Percentiles rank a stretch among this genome's conserved stretches.
These are phyloP conservation scores for Prosopis cineraria DNA, from an alignment of 306 rosid species.

Conservation along the genomic window DNA sequence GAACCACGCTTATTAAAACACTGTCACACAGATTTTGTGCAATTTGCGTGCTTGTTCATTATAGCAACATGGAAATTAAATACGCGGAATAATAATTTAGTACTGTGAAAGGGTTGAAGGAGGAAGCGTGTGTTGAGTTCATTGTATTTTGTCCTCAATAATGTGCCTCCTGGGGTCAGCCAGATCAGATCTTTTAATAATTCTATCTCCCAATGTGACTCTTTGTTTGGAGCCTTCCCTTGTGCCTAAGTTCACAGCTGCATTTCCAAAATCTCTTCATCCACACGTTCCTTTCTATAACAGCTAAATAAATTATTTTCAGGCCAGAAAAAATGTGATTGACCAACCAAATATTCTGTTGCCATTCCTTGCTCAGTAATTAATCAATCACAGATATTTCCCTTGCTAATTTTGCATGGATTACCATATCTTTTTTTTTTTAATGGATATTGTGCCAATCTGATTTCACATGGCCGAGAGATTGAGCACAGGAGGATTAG, in stretches of 20 bases:
- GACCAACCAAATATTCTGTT: too few species aligned
- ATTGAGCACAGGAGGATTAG: too few species aligned
- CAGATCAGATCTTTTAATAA: neutral
- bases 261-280: neutral
- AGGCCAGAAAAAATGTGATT: too few species aligned
- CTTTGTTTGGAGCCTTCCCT: neutral
- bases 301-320: too few species aligned
- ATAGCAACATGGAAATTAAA: neutral
- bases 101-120: neutral
- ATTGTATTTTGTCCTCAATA: constrained; percentile 9
- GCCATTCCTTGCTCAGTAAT: too few species aligned
- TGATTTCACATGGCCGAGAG: too few species aligned
- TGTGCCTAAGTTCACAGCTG: neutral
- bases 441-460: too few species aligned
- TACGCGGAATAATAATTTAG: neutral
- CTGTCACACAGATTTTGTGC: constrained; percentile 22
- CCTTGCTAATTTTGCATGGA: too few species aligned
- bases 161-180: neutral
- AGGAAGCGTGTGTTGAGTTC: constrained; percentile 9
- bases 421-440: too few species aligned
- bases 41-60: neutral
- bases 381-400: too few species aligned
- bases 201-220: neutral
- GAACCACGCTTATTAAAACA: neutral
- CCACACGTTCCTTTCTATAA: neutral